Base-by-base conservation (phyloP, 73 alveolate species). In the Paramecium biaurelia region DNA sequence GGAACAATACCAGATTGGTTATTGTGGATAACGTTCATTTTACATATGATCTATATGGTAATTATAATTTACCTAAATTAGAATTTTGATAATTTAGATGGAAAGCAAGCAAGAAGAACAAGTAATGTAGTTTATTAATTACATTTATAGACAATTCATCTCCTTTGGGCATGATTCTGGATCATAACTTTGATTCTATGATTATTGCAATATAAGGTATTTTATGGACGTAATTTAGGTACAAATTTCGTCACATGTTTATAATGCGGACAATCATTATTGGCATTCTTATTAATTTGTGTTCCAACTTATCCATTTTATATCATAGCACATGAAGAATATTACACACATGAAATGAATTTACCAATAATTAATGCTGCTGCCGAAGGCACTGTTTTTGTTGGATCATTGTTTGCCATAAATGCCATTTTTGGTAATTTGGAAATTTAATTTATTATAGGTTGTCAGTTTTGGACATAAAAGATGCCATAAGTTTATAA, bases 1-100 rank as follows among this genome's bases (percentile, higher is more conserved):
- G 85, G 85, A 23, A 35, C 47, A 34, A 70, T 70, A 18, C 89
- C 89, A 5, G 45, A 37, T 38, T 76, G 89, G 89, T 21, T 76
- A 41, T 76, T 76, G 47, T 76, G 89, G 89, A 35, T 45, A 32
- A 76, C 89, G 41, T 38, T 42, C 14, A 18, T 18, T 37, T 37
- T 76, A 18, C 89, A 76, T 3, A 35, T 76, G 63, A 76, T 76
- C 26, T 76, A 76, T 76, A 76, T 76, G 89, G 89, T 76, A 76
- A 20, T 76, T 76, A 37, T 76, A 32, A 37, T 37, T 38, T 14
- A 37, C 38, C 42, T 37, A 38, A 38, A 76, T 76, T 76, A 76
- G 89, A 76, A 76, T 76, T 76, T 76, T 76, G 89, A 76, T 28
- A 76, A 76, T 76, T 38, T 76, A 76, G 89, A 76, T 76, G 89